Base-by-base conservation (phyloP, 495 filamentous ascomycete species). In the Annulohypoxylon moriforme region DNA sequence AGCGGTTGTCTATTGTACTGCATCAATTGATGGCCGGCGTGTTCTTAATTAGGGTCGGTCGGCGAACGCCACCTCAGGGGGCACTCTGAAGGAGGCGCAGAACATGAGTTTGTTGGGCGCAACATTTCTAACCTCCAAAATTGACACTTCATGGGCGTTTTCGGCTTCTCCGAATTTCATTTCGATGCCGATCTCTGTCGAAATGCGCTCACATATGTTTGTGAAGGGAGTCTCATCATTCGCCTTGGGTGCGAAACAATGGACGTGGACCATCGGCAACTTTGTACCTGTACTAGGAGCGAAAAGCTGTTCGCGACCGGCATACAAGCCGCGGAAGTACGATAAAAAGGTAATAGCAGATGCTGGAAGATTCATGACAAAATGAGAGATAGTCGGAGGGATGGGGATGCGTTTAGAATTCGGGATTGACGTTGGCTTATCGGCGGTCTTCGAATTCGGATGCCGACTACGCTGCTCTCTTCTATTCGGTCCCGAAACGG, bases 351-450 rank as follows among this genome's bases (percentile, higher is more conserved):
- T 87, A 67, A 94, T 89, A 0, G 96, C 96, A 2, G 86, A 89
- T 4, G 94, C 96, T 8, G 96, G 96, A 3, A 99, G 92, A 79
- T 99, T 99, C 91, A 99, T 96, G 59, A 98, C 90, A 77, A 93
- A 98, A 83, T 99, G 96, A 27, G 87, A 84, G 77, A 98, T 93
- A 24, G 90, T 87, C 0, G 89, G 86, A 2, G 91, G 92, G 29
- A 87, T 79, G 29, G 85, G 82, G 57, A 87, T 78, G 52, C 82
- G 80, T 22, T 78, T 80, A 13, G 82, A 83, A 13, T 81, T 74
- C 6, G 76, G 78, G 14, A 13, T 59, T 10, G 50, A 38, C 10
- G 68, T 55, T 5, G 79, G 76, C 20, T 77, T 78, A 61, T 75
- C 56, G 10, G 33, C 67, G 16, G 36, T 69, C 36, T 11, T 72